phyloP scores from a whole-genome alignment of 1,284 basidiomycete species.

The Salmacisia buchloeana region DNA sequence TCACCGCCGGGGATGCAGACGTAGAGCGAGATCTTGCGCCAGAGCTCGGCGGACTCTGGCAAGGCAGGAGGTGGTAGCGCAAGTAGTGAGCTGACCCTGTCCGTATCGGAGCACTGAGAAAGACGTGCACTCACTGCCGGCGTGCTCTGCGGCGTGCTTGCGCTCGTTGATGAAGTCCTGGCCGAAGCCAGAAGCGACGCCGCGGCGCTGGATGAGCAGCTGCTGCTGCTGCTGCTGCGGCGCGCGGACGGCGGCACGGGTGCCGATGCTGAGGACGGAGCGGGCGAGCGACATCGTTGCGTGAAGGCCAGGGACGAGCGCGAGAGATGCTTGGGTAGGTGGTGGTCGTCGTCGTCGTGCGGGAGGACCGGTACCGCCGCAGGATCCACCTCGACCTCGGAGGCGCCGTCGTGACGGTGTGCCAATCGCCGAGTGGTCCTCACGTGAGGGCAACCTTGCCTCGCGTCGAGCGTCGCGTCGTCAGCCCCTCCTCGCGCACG shows the following conservation, averaged over 20 bases:
- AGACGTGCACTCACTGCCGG: conserved; percentile 29
- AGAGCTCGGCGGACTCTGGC: conserved; percentile 39
- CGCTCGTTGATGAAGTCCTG: conserved; percentile 35
- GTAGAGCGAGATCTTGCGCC: conserved; percentile 43
- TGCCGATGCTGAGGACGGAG: not conserved
- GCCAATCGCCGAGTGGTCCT: no score
- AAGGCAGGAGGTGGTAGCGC: not conserved
- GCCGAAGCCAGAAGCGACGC: conserved; percentile 14
- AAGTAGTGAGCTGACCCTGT: not conserved
- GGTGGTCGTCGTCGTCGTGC: no score
- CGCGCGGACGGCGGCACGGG: conserved; percentile 15
- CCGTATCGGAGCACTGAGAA: not conserved
- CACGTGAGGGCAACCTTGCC: no score
- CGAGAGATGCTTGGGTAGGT: not conserved
- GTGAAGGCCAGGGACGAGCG: not conserved
- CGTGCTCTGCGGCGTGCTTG: conserved; percentile 37
- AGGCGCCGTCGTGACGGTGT: no score
- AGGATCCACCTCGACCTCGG: no score
- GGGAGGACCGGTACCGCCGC: no score
- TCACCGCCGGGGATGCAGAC: conserved; percentile 39
- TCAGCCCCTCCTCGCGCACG: no score
- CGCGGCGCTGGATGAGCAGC: not conserved
- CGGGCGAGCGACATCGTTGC: conserved; percentile 4
- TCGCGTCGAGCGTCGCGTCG: no score
- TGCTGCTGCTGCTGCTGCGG: conserved; percentile 8